These are phyloP conservation scores for Exobasidium rhododendri DNA, from an alignment of 1,284 basidiomycete genomes.

Conservation along the genomic window DNA sequence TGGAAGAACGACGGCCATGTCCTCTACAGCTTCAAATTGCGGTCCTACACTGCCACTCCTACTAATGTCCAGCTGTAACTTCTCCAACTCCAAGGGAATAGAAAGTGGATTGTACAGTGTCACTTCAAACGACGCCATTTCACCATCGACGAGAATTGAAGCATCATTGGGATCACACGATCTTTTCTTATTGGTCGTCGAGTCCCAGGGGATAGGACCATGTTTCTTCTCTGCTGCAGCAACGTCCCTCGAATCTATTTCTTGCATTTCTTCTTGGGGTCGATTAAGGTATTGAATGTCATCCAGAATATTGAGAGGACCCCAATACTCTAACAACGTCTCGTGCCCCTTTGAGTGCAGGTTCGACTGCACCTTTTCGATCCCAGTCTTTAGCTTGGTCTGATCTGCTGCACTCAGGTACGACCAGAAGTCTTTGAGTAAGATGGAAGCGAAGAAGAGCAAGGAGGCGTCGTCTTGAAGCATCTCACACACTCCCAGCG, in stretches of 20 bases:
- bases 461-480: constrained; percentile 68
- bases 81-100: constrained; percentile 81
- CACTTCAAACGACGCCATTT: constrained; percentile 74
- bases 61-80: constrained; percentile 70
- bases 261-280: neutral
- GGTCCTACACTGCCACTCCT: constrained; percentile 62
- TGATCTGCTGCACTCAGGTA: constrained; percentile 35
- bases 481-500: constrained; percentile 81
- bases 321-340: constrained; percentile 52
- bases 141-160: constrained; percentile 71
- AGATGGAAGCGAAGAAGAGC: constrained; percentile 30
- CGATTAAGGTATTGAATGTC: constrained; percentile 59
- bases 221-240: constrained; percentile 25
- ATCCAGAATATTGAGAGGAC: constrained; percentile 64
- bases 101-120: constrained; percentile 85
- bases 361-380: neutral
- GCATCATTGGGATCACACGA: constrained; percentile 19
- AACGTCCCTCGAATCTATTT: constrained; percentile 65
- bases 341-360: neutral
- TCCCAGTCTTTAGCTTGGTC: neutral
- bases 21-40: constrained; percentile 66
- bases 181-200: constrained; percentile 4
- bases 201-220: neutral
- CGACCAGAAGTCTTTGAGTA: constrained; percentile 28
- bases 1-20: constrained; percentile 63